phyloP scores from a whole-genome alignment of 2,329 filamentous ascomycete genomes.

The Fonsecaea nubica region DNA sequence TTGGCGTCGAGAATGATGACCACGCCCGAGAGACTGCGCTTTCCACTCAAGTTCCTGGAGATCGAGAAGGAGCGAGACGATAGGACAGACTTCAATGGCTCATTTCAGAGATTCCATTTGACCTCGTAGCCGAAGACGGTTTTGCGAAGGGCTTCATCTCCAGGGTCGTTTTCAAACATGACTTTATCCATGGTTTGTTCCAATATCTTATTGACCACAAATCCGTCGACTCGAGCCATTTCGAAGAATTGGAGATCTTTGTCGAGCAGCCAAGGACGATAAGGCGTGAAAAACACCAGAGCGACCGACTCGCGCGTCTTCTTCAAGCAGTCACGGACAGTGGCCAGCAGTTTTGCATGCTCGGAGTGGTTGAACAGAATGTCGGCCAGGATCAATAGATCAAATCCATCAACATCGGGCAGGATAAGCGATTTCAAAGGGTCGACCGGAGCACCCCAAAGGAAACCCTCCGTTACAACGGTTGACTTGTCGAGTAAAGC shows the following conservation, averaged over 20 bases:
- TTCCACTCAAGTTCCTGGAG: neutral
- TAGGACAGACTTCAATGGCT: neutral
- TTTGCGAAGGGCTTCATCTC: constrained; percentile 78
- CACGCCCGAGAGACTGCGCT: neutral
- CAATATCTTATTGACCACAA: constrained; percentile 78
- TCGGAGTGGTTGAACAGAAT: constrained; percentile 90
- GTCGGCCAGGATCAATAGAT: constrained; percentile 85
- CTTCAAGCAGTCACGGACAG: constrained; percentile 71
- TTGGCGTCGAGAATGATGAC: neutral
- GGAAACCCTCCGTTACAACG: constrained; percentile 72
- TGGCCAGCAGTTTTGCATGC: constrained; percentile 77
- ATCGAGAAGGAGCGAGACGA: constrained; percentile 12
- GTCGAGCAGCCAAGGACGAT: constrained; percentile 85
- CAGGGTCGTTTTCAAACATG: constrained; percentile 87
- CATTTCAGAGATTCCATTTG: constrained; percentile 59
- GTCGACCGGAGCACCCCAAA: constrained; percentile 76
- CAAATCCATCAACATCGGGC: constrained; percentile 60
- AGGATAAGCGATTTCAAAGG: constrained; percentile 65
- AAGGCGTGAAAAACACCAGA: constrained; percentile 92
- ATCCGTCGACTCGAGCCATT: constrained; percentile 71
- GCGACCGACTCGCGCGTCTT: constrained; percentile 64
- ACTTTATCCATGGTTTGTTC: constrained; percentile 83
- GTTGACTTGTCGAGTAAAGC: constrained; percentile 49
- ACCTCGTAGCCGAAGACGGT: constrained; percentile 82
- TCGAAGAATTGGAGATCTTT: constrained; percentile 90